Conservation (phyloP, 2,329 filamentous ascomycete genomes). For the Diplodia mutila region DNA sequence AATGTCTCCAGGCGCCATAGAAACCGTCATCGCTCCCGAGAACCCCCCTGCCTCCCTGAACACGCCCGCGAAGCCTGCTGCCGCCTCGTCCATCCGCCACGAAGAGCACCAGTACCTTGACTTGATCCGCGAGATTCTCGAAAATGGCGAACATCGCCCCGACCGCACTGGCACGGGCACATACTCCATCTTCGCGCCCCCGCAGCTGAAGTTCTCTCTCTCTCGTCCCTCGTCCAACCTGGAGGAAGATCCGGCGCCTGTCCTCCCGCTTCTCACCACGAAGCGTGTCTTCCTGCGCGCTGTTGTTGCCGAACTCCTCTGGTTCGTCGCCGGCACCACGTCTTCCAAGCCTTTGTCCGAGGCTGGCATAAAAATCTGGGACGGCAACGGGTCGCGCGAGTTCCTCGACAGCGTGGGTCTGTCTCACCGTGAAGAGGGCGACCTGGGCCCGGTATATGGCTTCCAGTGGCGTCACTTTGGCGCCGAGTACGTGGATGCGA, state of each 20-base stretch:
- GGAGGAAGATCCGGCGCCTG: constrained; percentile 53
- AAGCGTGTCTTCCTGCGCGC: constrained; percentile 94
- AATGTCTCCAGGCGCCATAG: constrained; percentile 9
- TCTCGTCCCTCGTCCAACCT: constrained; percentile 57
- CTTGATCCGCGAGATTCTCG: constrained; percentile 82
- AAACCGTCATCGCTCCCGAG: constrained; percentile 29
- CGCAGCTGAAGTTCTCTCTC: constrained; percentile 83
- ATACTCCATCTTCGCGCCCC: constrained; percentile 83
- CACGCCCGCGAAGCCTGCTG: constrained; percentile 3
- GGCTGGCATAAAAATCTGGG: constrained; percentile 94
- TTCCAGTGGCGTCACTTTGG: constrained; percentile 99
- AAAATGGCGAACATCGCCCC: constrained; percentile 81
- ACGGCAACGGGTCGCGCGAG: constrained; percentile 89
- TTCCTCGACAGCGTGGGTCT: constrained; percentile 88
- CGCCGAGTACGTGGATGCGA: constrained; percentile 79
- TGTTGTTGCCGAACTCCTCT: constrained; percentile 89
- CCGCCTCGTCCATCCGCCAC: constrained; percentile 50
- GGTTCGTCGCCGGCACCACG: constrained; percentile 88
- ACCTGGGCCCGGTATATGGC: constrained; percentile 93
- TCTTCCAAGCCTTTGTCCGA: constrained; percentile 76
- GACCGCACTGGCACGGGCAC: constrained; percentile 96
- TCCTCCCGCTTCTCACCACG: constrained; percentile 92
- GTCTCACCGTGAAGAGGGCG: constrained; percentile 78
- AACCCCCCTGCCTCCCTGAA: constrained; percentile 28
- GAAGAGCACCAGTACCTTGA: constrained; percentile 95